Percentiles rank a stretch among this genome's conserved stretches.
phyloP scores from a whole-genome alignment of 176 grass and related monocot species.

The Lolium rigidum region DNA sequence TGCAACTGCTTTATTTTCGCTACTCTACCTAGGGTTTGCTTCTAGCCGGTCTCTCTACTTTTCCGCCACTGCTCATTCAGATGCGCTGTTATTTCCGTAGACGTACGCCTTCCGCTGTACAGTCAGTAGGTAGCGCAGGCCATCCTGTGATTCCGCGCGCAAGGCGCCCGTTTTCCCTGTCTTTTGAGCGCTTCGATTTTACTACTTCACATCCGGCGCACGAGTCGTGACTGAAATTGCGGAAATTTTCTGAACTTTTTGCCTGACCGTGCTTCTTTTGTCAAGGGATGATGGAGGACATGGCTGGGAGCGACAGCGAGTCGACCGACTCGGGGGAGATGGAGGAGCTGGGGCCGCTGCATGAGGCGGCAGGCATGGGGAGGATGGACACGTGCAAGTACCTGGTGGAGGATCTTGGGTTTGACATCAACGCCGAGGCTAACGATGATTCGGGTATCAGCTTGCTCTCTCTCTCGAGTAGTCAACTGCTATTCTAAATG shows the following conservation, averaged over 20 bases:
- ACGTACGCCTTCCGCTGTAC: background rate
- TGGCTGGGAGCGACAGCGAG: slow-evolving; percentile 18
- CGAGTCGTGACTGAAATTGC: background rate
- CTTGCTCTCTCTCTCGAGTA: background rate
- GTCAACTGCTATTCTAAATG: background rate
- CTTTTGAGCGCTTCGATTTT: background rate
- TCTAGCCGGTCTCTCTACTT: too few relatives aligned
- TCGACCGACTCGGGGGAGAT: background rate
- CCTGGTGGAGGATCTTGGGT: slow-evolving; percentile 48
- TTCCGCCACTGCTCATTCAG: background rate
- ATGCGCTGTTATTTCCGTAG: background rate
- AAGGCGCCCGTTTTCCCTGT: background rate
- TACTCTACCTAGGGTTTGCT: background rate
- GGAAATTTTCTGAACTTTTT: background rate
- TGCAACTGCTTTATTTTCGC: background rate
- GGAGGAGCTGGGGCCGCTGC: slow-evolving; percentile 18
- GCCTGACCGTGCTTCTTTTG: too few relatives aligned
- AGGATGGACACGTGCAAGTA: slow-evolving; percentile 37
- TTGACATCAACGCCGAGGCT: slow-evolving; percentile 21
- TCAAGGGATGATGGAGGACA: slow-evolving; percentile 21
- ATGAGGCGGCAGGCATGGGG: slow-evolving; percentile 26
- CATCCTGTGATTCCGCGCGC: background rate
- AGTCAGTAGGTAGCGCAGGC: background rate
- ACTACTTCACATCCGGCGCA: background rate
- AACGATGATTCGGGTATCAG: slow-evolving; percentile 4